Evolutionary conservation across 176 grass and related monocot genomes (phyloP).

Genomic region (Echinochloa phyllopogon): DNA sequence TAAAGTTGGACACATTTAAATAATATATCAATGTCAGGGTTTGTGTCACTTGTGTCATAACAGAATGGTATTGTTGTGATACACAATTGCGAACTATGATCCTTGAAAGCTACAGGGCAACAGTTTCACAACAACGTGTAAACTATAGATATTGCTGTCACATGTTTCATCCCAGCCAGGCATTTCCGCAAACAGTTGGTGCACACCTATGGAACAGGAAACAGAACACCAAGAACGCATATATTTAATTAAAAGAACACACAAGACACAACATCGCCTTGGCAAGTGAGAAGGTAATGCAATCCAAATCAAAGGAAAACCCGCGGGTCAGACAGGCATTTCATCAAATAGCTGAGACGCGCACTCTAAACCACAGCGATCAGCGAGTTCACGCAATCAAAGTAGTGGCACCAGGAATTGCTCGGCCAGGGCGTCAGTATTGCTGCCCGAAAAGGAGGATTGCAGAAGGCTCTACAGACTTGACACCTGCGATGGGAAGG

Average conservation of each 20-base stretch:
- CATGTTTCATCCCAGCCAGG: not conserved
- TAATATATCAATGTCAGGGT: not conserved
- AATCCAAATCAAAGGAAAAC: not conserved
- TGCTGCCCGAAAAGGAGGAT: not conserved
- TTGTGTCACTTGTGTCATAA: no score
- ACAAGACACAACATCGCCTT: no score
- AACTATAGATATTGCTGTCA: not conserved
- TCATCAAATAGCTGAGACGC: conserved; percentile 31
- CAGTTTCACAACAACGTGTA: not conserved
- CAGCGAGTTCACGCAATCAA: not conserved
- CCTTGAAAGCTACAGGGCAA: not conserved
- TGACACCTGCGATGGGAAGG: not conserved
- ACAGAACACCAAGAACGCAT: not conserved
- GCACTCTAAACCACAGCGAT: not conserved
- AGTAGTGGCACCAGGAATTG: not conserved
- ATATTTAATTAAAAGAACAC: no score
- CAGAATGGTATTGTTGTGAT: no score
- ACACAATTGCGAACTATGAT: no score
- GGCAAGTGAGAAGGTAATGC: not conserved
- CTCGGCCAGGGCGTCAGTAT: not conserved
- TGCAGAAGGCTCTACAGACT: not conserved
- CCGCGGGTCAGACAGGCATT: not conserved
- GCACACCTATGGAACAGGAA: not conserved
- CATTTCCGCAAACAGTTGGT: conserved; percentile 14
- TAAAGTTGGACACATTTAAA: conserved; percentile 20